Evolutionary conservation across 1,139 yeast genomes (phyloP).

Genomic region (Geotrichum restrictum): DNA sequence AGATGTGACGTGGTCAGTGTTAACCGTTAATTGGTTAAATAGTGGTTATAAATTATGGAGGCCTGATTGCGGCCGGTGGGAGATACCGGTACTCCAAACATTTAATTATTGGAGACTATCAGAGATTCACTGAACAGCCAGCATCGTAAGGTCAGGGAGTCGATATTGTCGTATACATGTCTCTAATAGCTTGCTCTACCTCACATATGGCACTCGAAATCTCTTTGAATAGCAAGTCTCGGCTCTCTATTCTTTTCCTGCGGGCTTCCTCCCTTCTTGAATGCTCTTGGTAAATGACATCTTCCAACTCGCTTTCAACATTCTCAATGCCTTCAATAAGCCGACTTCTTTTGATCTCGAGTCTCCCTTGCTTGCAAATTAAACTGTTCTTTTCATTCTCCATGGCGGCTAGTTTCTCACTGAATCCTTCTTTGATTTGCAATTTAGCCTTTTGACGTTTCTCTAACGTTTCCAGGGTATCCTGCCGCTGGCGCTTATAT

Average conservation of each 20-base stretch:
- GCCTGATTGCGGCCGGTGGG: too few relatives aligned
- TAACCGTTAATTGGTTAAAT: too few relatives aligned
- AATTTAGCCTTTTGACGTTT: slow-evolving; percentile 23
- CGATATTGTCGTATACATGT: too few relatives aligned
- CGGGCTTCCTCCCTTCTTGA: slow-evolving; percentile 23
- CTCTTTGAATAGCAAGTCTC: slow-evolving; percentile 32
- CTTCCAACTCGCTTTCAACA: slow-evolving; percentile 25
- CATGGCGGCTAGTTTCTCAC: slow-evolving; percentile 24
- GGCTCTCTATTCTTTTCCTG: slow-evolving; percentile 24
- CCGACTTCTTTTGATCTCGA: slow-evolving; percentile 26
- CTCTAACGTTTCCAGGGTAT: slow-evolving; percentile 18
- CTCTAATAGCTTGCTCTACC: slow-evolving; percentile 36
- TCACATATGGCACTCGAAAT: slow-evolving; percentile 37
- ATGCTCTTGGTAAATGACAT: slow-evolving; percentile 18
- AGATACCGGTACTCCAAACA: too few relatives aligned
- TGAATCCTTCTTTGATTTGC: slow-evolving; percentile 20
- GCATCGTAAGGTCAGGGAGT: too few relatives aligned
- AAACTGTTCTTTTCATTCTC: slow-evolving; percentile 27
- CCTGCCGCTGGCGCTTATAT: slow-evolving; percentile 26
- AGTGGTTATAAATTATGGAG: too few relatives aligned
- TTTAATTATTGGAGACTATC: too few relatives aligned
- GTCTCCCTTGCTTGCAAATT: slow-evolving; percentile 28
- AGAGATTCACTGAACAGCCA: too few relatives aligned
- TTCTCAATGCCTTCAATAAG: slow-evolving; percentile 25
- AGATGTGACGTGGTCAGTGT: too few relatives aligned